Evolutionary conservation across 2,329 filamentous ascomycete genomes (phyloP).

Genomic region (Alternaria longipes): DNA sequence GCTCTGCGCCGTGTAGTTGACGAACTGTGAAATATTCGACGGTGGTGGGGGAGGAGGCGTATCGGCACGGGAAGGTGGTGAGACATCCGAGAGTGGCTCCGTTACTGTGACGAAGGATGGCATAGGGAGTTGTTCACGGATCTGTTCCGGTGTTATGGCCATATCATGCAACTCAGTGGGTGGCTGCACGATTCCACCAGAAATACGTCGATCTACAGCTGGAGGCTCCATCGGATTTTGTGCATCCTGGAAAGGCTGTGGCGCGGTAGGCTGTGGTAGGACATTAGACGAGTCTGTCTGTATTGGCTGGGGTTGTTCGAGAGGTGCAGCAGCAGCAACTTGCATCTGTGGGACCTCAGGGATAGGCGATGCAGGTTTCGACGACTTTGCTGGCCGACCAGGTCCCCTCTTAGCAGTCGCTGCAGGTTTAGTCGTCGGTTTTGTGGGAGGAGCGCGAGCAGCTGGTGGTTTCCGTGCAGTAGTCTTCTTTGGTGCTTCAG

Average conservation of each 20-base stretch:
- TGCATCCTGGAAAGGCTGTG: background rate
- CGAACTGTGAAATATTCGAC: constrained; percentile 42
- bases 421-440: constrained; percentile 26
- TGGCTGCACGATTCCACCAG: constrained; percentile 34
- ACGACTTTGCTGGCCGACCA: constrained; percentile 36
- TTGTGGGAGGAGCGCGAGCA: constrained; percentile 27
- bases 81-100: constrained; percentile 29
- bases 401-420: constrained; percentile 34
- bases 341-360: constrained; percentile 39
- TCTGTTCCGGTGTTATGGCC: constrained; percentile 46
- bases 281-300: constrained; percentile 19
- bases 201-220: constrained; percentile 27
- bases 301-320: constrained; percentile 44
- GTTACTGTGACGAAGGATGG: constrained; percentile 40
- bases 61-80: constrained; percentile 46
- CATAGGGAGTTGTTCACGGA: constrained; percentile 48
- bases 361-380: constrained; percentile 41
- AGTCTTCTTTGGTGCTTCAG: constrained; percentile 45
- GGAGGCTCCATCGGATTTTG: background rate
- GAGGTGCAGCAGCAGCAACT: constrained; percentile 28
- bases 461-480: constrained; percentile 32
- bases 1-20: constrained; percentile 40
- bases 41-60: constrained; percentile 52
- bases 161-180: constrained; percentile 44
- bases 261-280: constrained; percentile 14